phyloP scores from a whole-genome alignment of 768 basidiomycete species.

The Steccherinum ochraceum region DNA sequence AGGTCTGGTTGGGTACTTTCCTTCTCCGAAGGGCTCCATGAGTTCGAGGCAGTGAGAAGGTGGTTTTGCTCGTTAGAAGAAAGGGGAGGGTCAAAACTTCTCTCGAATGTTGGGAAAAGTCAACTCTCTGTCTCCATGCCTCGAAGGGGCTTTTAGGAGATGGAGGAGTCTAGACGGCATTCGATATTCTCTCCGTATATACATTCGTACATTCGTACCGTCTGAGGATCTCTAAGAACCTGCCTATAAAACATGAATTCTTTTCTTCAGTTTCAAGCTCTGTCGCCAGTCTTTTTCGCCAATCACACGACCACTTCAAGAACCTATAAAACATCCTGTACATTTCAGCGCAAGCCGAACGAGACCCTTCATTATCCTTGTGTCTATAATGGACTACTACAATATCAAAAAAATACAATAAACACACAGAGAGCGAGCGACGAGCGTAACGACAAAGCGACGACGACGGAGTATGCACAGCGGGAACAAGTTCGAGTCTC shows the following conservation, averaged over 20 bases:
- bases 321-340: too few relatives aligned
- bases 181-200: background rate
- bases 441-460: background rate
- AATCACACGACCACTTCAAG: too few relatives aligned
- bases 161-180: slow-evolving; percentile 6
- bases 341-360: too few relatives aligned
- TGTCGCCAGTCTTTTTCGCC: too few relatives aligned
- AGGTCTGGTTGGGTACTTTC: background rate
- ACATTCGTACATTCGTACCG: background rate
- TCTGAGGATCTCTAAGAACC: background rate
- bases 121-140: background rate
- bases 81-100: background rate
- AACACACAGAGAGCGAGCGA: too few relatives aligned
- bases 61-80: slow-evolving; percentile 1
- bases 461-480: background rate
- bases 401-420: background rate
- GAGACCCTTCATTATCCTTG: background rate
- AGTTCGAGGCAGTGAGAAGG: background rate
- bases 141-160: background rate
- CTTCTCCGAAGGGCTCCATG: background rate
- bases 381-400: background rate
- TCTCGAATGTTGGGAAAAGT: background rate
- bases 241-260: background rate
- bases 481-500: background rate
- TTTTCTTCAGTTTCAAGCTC: background rate